Evolutionary conservation across 1,284 basidiomycete genomes (phyloP).

Genomic region (Anthracocystis setariae): DNA sequence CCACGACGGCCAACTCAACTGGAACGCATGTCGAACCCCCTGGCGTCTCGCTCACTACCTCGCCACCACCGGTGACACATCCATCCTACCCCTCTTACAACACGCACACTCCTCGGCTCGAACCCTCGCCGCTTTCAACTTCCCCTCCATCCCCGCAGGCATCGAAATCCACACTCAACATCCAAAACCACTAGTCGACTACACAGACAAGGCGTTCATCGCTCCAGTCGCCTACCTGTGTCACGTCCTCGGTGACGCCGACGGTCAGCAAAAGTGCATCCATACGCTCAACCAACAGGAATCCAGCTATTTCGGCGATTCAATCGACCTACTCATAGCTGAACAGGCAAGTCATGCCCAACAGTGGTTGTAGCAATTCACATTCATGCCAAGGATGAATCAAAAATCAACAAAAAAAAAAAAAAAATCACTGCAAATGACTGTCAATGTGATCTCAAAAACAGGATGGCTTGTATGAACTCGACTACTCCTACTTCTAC

Average conservation of each 20-base stretch:
- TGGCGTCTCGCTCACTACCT: constrained; percentile 63
- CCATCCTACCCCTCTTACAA: constrained; percentile 53
- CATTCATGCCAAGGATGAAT: too few species aligned
- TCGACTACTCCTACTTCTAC: constrained; percentile 30
- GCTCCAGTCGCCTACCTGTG: constrained; percentile 56
- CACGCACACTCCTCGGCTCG: constrained; percentile 40
- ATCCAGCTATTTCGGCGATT: constrained; percentile 59
- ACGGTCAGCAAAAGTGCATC: constrained; percentile 38
- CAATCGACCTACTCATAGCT: constrained; percentile 59
- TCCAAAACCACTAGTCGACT: constrained; percentile 49
- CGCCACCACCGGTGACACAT: constrained; percentile 48
- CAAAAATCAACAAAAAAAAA: too few species aligned
- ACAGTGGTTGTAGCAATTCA: constrained; percentile 43
- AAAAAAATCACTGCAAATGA: too few species aligned
- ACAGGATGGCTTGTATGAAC: too few species aligned
- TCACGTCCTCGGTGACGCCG: constrained; percentile 48
- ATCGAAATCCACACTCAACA: constrained; percentile 17
- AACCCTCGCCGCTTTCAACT: constrained; percentile 12
- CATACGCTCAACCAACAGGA: constrained; percentile 40
- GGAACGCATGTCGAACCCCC: constrained; percentile 63
- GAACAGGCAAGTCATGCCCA: constrained; percentile 53
- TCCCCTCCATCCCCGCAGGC: constrained; percentile 57
- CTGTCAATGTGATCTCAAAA: too few species aligned
- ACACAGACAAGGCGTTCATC: constrained; percentile 61
- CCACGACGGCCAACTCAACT: constrained; percentile 56